phyloP scores from a whole-genome alignment of 129 eudicot species.

The Tagetes patula region DNA sequence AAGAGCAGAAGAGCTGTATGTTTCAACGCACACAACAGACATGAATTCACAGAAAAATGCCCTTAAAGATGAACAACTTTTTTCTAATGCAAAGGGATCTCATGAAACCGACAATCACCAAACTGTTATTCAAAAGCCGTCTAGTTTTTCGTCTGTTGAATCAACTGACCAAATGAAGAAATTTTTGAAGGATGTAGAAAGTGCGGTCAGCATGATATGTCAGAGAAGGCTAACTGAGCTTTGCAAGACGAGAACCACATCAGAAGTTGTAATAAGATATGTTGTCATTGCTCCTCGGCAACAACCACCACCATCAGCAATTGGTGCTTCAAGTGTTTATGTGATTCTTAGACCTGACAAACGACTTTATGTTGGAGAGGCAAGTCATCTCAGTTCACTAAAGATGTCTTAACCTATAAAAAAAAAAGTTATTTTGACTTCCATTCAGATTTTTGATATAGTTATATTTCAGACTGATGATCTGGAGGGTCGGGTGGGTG shows the following conservation, averaged over 20 bases:
- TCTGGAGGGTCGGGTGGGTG: constrained; percentile 75
- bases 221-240: constrained; percentile 45
- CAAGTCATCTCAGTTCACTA: constrained; percentile 22
- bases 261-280: constrained; percentile 35
- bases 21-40: constrained; percentile 46
- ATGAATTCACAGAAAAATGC: not conserved
- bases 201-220: constrained; percentile 48
- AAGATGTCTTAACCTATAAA: not conserved
- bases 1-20: constrained; percentile 81
- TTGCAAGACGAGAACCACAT: constrained; percentile 36
- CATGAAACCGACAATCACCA: constrained; percentile 22
- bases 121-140: constrained; percentile 11
- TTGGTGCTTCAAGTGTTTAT: constrained; percentile 90
- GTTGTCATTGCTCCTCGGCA: constrained; percentile 66
- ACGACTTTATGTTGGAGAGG: constrained; percentile 88
- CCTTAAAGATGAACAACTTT: not conserved
- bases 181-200: constrained; percentile 51
- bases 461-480: constrained; percentile 67
- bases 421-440: not conserved
- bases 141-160: not conserved
- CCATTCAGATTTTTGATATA: not conserved
- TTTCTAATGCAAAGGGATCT: constrained; percentile 16
- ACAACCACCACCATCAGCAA: constrained; percentile 87
- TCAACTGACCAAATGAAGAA: constrained; percentile 32
- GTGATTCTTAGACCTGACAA: constrained; percentile 76